Evolutionary conservation across 2,329 filamentous ascomycete species (phyloP).

Genomic region (Stromatinia cepivora): DNA sequence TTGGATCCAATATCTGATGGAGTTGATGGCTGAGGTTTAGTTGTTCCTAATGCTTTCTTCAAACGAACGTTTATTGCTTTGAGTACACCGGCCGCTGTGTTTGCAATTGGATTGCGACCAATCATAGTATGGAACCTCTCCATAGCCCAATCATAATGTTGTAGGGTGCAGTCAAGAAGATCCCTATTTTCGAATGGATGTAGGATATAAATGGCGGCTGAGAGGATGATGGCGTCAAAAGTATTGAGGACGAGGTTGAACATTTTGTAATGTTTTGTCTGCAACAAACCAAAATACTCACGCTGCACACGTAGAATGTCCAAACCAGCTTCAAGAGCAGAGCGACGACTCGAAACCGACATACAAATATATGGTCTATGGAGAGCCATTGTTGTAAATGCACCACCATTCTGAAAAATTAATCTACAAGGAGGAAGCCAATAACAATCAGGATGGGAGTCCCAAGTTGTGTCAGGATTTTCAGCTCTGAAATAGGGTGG

Average conservation of each 20-base stretch:
- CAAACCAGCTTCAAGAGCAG: conserved; percentile 57
- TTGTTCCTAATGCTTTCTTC: conserved; percentile 45
- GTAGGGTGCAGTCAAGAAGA: conserved; percentile 49
- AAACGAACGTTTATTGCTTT: conserved; percentile 56
- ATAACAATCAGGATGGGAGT: conserved; percentile 51
- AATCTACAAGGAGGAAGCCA: conserved; percentile 54
- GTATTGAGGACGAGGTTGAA: conserved; percentile 61
- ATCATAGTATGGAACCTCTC: conserved; percentile 59
- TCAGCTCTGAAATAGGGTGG: conserved; percentile 56
- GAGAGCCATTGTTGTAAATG: conserved; percentile 59
- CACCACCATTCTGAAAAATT: conserved; percentile 49
- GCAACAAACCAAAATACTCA: conserved; percentile 50
- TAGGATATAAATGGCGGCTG: conserved; percentile 61
- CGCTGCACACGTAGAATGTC: conserved; percentile 57
- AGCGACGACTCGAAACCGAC: conserved; percentile 52
- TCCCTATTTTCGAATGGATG: conserved; percentile 57
- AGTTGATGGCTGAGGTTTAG: conserved; percentile 17
- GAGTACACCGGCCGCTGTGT: conserved; percentile 55
- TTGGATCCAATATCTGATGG: conserved; percentile 24
- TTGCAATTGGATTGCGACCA: conserved; percentile 54
- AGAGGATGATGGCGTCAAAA: conserved; percentile 62
- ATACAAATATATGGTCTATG: conserved; percentile 65
- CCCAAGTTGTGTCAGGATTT: conserved; percentile 59
- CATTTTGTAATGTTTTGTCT: conserved; percentile 53
- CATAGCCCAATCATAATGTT: conserved; percentile 60